Base-by-base conservation (phyloP, 441 rosid genomes). In the Eutrema salsugineum region DNA sequence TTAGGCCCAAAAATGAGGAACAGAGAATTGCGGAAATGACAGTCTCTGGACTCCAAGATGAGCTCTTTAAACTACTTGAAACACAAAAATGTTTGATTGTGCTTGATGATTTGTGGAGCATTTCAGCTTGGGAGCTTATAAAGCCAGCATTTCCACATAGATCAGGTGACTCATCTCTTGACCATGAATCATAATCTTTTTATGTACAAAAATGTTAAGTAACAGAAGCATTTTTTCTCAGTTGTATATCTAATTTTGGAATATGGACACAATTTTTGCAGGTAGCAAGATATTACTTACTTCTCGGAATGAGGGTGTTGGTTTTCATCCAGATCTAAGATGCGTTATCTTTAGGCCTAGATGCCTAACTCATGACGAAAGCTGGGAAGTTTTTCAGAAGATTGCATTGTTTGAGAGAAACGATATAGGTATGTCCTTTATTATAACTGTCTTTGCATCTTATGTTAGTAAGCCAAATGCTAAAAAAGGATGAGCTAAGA, bases 211-310 rank as follows among this genome's bases (percentile, higher is more conserved):
- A 32, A 32, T 32, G 9, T 32, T 39, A 39, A 15, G 5, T 11
- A 12, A 4, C 43, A 38, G 12, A 12, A 4, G 15, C 20, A 53
- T 53, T 53, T 53, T 53, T 22, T 22, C 12, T 6, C 4, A 12
- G 32, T 28, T 28, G 55, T 49, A 28, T 32, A 32, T 22, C 15
- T 22, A 12, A 22, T 49, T 22, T 49, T 49, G 15, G 22, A 2
- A 4, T 8, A 8, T 30, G 50, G 16, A 36, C 14, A 36, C 14
- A 66, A 32, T 5, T 44, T 69, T 57, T 7, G 30, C 56, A 48
- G 15, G 43, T 15, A 78, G 76, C 73, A 78, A 71, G 71, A 72
- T 81, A 33, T 3, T 81, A 67, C 63, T 78, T 47, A 78, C 82
- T 39, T 54, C 76, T 19, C 63, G 79, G 6, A 78, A 75, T 54